A percentile compares a stretch with the other conserved stretches of the same genome.
phyloP scores from a whole-genome alignment of 2,329 filamentous ascomycete genomes.

The Apiospora hydei region DNA sequence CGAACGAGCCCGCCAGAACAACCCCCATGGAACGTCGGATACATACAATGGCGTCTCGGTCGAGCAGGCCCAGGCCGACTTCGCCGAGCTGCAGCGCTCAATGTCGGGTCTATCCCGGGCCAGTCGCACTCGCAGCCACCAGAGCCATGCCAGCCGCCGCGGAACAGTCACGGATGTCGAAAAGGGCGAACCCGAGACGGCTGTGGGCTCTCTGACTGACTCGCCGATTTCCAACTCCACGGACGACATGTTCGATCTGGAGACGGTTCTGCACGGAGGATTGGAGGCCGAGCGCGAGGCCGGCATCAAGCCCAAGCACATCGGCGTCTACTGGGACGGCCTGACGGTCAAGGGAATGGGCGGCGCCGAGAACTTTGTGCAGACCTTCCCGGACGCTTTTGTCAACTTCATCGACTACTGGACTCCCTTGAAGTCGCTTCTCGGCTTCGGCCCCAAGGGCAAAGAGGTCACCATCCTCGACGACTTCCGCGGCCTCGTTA shows the following conservation, averaged over 20 bases:
- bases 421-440: constrained; percentile 66
- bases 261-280: constrained; percentile 74
- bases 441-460: constrained; percentile 73
- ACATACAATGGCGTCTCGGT: constrained; percentile 65
- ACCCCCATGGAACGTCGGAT: constrained; percentile 56
- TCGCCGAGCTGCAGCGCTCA: constrained; percentile 70
- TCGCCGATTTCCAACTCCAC: constrained; percentile 52
- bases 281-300: constrained; percentile 75
- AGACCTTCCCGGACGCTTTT: constrained; percentile 81
- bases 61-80: constrained; percentile 72
- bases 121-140: constrained; percentile 50
- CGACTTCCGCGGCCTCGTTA: constrained; percentile 73
- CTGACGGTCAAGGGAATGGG: constrained; percentile 79
- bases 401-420: constrained; percentile 79
- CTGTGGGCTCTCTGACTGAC: constrained; percentile 42
- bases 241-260: constrained; percentile 75
- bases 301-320: constrained; percentile 81
- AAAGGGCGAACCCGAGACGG: constrained; percentile 49
- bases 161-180: constrained; percentile 57
- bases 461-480: constrained; percentile 77
- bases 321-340: constrained; percentile 80
- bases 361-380: constrained; percentile 74
- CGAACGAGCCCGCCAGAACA: constrained; percentile 51
- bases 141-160: constrained; percentile 31
- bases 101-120: constrained; percentile 63